Conservation (phyloP, 768 basidiomycete species). For the Macrolepiota albuminosa region DNA sequence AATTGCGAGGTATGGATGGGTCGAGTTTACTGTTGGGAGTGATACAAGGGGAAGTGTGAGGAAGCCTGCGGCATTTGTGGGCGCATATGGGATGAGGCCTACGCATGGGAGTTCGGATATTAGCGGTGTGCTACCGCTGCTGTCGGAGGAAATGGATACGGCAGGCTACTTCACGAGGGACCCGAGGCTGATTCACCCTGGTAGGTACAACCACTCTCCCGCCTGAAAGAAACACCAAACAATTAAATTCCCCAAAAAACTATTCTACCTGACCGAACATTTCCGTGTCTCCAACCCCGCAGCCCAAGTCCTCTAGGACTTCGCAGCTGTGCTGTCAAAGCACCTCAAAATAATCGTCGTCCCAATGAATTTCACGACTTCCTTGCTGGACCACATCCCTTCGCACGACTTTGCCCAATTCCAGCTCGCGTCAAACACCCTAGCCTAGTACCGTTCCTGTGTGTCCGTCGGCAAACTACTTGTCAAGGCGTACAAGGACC, state of each 20-base stretch:
- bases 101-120: constrained; percentile 28
- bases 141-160: no score
- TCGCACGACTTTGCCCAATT: constrained; percentile 25
- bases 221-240: constrained; percentile 19
- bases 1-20: constrained; percentile 34
- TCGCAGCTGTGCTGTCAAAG: no score
- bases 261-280: no score
- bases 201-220: constrained; percentile 25
- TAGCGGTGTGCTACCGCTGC: constrained; percentile 28
- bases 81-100: constrained; percentile 32
- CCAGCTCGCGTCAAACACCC: constrained; percentile 25
- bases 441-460: constrained; percentile 34
- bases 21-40: no score
- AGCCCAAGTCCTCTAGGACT: no score
- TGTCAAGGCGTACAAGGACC: constrained; percentile 17
- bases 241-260: constrained; percentile 24
- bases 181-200: no score
- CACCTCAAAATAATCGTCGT: no score
- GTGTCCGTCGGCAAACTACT: constrained; percentile 28
- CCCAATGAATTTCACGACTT: constrained; percentile 27
- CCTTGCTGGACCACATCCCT: constrained; percentile 24
- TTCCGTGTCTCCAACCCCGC: no score
- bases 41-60: no score
- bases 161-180: no score
- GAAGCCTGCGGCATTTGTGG: no score